phyloP scores from a whole-genome alignment of 148 eudicot species.

The Cornus suecica region DNA sequence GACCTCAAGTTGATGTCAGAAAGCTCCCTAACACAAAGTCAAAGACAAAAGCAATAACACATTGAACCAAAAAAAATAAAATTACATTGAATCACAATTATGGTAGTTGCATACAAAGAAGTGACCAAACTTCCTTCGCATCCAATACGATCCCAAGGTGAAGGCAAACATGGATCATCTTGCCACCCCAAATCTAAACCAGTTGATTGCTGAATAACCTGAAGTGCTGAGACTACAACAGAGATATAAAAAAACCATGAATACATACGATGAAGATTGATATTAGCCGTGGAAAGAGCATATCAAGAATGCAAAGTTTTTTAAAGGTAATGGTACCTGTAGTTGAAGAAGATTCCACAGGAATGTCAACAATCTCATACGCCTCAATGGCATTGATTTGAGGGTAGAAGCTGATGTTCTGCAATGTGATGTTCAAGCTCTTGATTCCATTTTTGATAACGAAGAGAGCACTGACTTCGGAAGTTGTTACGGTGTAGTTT shows the following conservation, averaged over 20 bases:
- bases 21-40: conserved; percentile 44
- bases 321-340: conserved; percentile 45
- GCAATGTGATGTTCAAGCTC: conserved; percentile 53
- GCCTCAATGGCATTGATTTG: conserved; percentile 72
- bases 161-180: conserved; percentile 85
- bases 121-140: conserved; percentile 63
- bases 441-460: conserved; percentile 34
- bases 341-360: conserved; percentile 68
- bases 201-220: conserved; percentile 62
- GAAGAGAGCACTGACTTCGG: conserved; percentile 33
- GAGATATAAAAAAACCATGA: neutral
- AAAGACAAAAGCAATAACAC: conserved; percentile 7
- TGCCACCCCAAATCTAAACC: conserved; percentile 81
- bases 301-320: neutral
- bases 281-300: neutral
- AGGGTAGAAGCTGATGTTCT: conserved; percentile 48
- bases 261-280: neutral
- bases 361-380: conserved; percentile 60
- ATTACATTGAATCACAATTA: neutral
- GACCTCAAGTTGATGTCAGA: conserved; percentile 59
- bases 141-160: conserved; percentile 60
- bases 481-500: conserved; percentile 44
- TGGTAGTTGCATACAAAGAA: conserved; percentile 49
- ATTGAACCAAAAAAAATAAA: neutral
- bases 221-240: conserved; percentile 72